These are phyloP conservation scores for Paxillus rubicundulus DNA, from an alignment of 768 basidiomycete genomes.

Conservation along the genomic window DNA sequence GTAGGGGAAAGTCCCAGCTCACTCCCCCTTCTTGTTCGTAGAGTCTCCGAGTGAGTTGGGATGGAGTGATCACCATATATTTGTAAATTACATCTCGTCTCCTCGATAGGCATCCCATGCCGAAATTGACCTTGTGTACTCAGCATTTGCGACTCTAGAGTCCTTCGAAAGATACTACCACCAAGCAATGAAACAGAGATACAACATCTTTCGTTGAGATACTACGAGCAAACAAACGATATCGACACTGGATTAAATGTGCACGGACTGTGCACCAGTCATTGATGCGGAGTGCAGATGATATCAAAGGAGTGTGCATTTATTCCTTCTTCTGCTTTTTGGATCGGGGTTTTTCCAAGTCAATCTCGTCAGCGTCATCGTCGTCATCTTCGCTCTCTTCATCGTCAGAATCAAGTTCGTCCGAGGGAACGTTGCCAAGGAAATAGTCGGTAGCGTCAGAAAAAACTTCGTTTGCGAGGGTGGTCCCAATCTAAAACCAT, in stretches of 20 bases:
- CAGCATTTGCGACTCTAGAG: no score
- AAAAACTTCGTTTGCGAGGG: slow-evolving; percentile 77
- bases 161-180: not conserved
- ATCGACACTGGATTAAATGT: slow-evolving; percentile 29
- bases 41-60: slow-evolving; percentile 17
- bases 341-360: slow-evolving; percentile 76
- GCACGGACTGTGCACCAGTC: slow-evolving; percentile 11
- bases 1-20: slow-evolving; percentile 52
- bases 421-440: slow-evolving; percentile 60
- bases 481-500: slow-evolving; percentile 57
- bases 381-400: slow-evolving; percentile 70
- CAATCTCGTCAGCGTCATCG: slow-evolving; percentile 83
- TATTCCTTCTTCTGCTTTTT: slow-evolving; percentile 62
- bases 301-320: slow-evolving; percentile 13
- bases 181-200: slow-evolving; percentile 1
- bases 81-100: not conserved
- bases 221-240: slow-evolving; percentile 7
- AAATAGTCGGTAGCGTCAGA: slow-evolving; percentile 81
- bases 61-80: not conserved
- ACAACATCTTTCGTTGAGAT: not conserved
- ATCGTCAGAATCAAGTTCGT: slow-evolving; percentile 63
- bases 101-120: not conserved
- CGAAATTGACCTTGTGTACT: no score
- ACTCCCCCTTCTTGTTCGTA: slow-evolving; percentile 50
- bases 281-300: slow-evolving; percentile 8